Evolutionary conservation across 495 filamentous ascomycete genomes (phyloP).

Genomic region (Podospora comata): DNA sequence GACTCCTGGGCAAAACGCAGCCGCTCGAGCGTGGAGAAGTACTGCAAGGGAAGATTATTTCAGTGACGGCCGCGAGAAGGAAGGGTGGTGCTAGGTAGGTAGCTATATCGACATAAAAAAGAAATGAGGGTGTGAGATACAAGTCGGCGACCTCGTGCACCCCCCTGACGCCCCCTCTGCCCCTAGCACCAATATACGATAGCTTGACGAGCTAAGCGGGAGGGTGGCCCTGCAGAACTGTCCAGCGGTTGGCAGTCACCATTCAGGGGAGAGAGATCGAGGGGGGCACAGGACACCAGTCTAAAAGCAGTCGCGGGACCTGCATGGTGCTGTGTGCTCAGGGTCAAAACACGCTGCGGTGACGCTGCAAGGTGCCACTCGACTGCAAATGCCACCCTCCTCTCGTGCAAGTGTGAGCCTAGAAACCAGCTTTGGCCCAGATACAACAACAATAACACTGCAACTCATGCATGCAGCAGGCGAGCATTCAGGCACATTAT

Average conservation of each 20-base stretch:
- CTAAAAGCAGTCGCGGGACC: slow-evolving; percentile 26
- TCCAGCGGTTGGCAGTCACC: slow-evolving; percentile 1
- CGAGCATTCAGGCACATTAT: slow-evolving; percentile 11
- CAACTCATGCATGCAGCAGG: slow-evolving; percentile 5
- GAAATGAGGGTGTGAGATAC: background rate
- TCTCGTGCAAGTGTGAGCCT: background rate
- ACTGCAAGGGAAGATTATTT: slow-evolving; percentile 41
- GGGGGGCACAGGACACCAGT: background rate
- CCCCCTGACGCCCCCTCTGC: slow-evolving; percentile 8
- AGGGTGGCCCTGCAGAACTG: background rate
- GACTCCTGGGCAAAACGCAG: slow-evolving; percentile 58
- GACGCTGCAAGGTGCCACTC: slow-evolving; percentile 17
- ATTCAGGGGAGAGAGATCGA: background rate
- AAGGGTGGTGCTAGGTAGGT: background rate
- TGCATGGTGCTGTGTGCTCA: slow-evolving; percentile 26
- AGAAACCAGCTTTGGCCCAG: background rate
- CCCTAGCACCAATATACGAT: slow-evolving; percentile 17
- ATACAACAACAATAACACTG: background rate
- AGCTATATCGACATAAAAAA: slow-evolving; percentile 2
- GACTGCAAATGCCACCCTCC: slow-evolving; percentile 2
- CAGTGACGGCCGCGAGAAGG: slow-evolving; percentile 19
- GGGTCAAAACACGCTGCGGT: slow-evolving; percentile 27
- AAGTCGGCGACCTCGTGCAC: slow-evolving; percentile 18
- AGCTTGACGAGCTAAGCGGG: slow-evolving; percentile 23
- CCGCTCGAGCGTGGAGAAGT: slow-evolving; percentile 64